Base-by-base conservation (phyloP, 495 filamentous ascomycete species). In the Aspergillus taichungensis region DNA sequence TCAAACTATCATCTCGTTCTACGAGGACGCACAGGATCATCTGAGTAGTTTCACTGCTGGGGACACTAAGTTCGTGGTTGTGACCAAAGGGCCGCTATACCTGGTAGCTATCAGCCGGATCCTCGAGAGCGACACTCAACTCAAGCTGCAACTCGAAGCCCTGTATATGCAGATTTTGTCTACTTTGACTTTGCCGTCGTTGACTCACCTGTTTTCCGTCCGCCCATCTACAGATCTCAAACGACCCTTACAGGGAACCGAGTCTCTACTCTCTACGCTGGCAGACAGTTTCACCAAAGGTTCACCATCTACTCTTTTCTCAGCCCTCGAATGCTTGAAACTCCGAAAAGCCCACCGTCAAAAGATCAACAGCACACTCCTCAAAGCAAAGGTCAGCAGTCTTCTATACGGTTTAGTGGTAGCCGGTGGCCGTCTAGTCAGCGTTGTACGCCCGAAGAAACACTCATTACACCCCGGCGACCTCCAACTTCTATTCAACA, bases 161-260 rank as follows among this genome's bases (percentile, higher is more conserved):
- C 67, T 99, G 45, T 97, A 99, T 63, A 95, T 94, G 83, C 94
- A 99, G 62, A 94, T 99, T 34, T 64, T 97, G 31, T 96, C 92
- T 8, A 97, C 94, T 0, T 65, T 99, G 38, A 99, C 94, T 0
- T 76, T 97, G 8, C 88, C 92, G 2, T 84, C 78, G n/a, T 72
- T 99, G 39, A 87, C 80, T 34, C 82, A 85, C 55, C 82, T 96
- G 30, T 99, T 99, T 58, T 84, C 83, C 10, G 80, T 88, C 42
- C 84, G 94, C 6, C 88, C 88, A 3, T 94, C 88, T 36, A 94
- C 86, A 18, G 92, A 99, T 62, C 70, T 99, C 8, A 80, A 90
- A 43, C 79, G 89, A 49, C 92, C 92, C n/a, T 70, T 99, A 5
- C 84, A 95, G 55, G 94, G 94, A 6, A 95, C 94, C 2, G 94